Evolutionary conservation across 768 basidiomycete genomes (phyloP), one percentile per base, ranked within the genome.

Genomic region (Lactifluus rugatus): DNA sequence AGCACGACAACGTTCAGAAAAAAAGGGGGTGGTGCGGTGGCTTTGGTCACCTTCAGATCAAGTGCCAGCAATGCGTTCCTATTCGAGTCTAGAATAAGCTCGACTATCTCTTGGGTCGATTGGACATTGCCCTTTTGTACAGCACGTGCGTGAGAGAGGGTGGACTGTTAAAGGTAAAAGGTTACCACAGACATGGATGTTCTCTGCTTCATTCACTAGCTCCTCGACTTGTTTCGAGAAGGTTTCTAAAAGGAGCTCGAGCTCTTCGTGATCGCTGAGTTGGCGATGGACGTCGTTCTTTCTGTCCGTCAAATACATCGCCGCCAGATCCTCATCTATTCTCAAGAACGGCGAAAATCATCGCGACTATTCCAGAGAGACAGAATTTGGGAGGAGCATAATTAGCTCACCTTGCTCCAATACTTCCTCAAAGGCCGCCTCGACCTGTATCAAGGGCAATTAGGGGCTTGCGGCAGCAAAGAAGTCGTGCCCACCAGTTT

Each of bases 181-280:
- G 28, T 44, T 49, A 53, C 36, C 23, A 68, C 75, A 55, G 66
- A 89, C 90, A 68, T 91, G 83, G 4, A 86, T 92, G 59, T 80
- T 91, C 68, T 91, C 89, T 4, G 90, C 86, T 71, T 97, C 93
- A 62, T 87, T 93, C 4, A 93, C 92, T 52, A 96, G 89, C 75
- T 96, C 93, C 70, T 96, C 94, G 0, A 95, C 93, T 70, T 97
- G 95, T 70, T 97, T 97, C 28, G 87, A 81, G 70, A 96, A 96
- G 9, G 88, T 89, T 68, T 98, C 95, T n/a, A 98, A 74, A 19
- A 98, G 75, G 11, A 94, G 78, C 68, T 98, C 95, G 1, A 97
- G 75, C 62, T 97, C 95, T 61, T 94, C 91, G 68, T 97, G 95
- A 66, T 95, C 93, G 58, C 83, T 76, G 48, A 79, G 67, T 36